These are phyloP conservation scores for Phytomonas francai DNA, from an alignment of 208 protist genomes.

Conservation along the genomic window DNA sequence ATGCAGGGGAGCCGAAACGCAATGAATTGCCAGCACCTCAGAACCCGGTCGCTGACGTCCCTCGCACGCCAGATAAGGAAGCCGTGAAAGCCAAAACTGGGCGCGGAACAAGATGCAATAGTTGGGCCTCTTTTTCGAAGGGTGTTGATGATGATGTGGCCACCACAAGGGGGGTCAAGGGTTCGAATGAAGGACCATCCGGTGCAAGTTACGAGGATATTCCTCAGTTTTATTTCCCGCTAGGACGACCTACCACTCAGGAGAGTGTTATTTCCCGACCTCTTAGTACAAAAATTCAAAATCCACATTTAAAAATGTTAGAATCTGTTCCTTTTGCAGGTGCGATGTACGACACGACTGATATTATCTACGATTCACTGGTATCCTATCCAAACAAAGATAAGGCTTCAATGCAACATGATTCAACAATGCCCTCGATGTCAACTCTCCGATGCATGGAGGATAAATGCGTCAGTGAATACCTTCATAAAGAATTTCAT, in stretches of 20 bases:
- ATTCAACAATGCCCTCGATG: slow-evolving; percentile 26
- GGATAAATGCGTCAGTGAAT: slow-evolving; percentile 41
- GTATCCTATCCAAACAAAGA: background rate
- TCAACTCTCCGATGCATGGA: slow-evolving; percentile 46
- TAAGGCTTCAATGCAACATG: slow-evolving; percentile 4
- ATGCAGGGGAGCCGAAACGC: background rate
- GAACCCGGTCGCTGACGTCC: background rate
- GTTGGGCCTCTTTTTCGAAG: slow-evolving; percentile 4
- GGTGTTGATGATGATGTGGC: background rate
- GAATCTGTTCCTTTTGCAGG: slow-evolving; percentile 40
- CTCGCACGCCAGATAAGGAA: background rate
- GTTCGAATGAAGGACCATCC: background rate
- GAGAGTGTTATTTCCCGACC: slow-evolving; percentile 46
- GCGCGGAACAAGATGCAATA: background rate
- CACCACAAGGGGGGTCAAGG: background rate
- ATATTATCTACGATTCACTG: slow-evolving; percentile 5
- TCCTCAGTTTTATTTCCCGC: slow-evolving; percentile 82
- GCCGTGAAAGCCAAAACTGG: slow-evolving; percentile 2
- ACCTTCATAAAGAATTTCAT: slow-evolving; percentile 68
- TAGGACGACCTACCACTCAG: slow-evolving; percentile 28
- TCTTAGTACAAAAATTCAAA: slow-evolving; percentile 37
- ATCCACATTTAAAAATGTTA: slow-evolving; percentile 59
- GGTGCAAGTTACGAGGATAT: slow-evolving; percentile 59
- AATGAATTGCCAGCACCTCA: background rate
- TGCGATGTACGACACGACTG: slow-evolving; percentile 27